Percentiles rank a stretch among this genome's conserved stretches.
These are phyloP conservation scores for Populus ilicifolia DNA, from an alignment of 345 rosid species.

Conservation along the genomic window DNA sequence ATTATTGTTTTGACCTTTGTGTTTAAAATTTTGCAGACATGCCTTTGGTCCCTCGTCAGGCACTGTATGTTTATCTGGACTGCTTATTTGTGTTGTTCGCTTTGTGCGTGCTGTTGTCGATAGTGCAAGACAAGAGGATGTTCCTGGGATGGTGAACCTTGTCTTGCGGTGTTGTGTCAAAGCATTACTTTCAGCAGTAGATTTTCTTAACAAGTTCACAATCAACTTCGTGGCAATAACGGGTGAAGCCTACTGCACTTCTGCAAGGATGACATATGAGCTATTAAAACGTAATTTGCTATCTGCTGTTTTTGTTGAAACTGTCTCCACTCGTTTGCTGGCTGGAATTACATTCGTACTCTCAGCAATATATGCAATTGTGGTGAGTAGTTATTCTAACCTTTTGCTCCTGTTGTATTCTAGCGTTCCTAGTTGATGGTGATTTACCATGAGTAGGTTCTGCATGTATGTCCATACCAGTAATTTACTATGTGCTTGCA, in stretches of 20 bases:
- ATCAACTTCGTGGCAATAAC: constrained; percentile 89
- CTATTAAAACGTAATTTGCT: constrained; percentile 84
- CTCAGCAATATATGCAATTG: constrained; percentile 75
- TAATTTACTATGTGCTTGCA: not conserved
- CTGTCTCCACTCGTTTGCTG: constrained; percentile 70
- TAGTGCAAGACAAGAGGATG: constrained; percentile 67
- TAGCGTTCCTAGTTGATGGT: not conserved
- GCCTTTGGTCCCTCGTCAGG: constrained; percentile 88
- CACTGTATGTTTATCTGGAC: constrained; percentile 82
- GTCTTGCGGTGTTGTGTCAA: constrained; percentile 63
- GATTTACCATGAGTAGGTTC: not conserved
- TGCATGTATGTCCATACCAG: not conserved
- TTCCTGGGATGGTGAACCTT: constrained; percentile 60
- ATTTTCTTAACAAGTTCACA: constrained; percentile 89
- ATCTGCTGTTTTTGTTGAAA: constrained; percentile 85
- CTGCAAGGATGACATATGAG: constrained; percentile 87
- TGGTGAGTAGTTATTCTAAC: constrained; percentile 37
- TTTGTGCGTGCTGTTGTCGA: constrained; percentile 78
- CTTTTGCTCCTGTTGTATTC: not conserved
- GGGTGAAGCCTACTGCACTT: constrained; percentile 81
- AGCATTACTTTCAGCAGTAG: constrained; percentile 52
- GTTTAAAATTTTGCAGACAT: constrained; percentile 50
- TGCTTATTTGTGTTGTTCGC: constrained; percentile 64
- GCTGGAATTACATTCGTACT: constrained; percentile 66
- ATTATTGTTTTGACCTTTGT: not conserved